Evolutionary conservation across 2,329 filamentous ascomycete genomes (phyloP).

Genomic region (Sporothrix variecibatus): DNA sequence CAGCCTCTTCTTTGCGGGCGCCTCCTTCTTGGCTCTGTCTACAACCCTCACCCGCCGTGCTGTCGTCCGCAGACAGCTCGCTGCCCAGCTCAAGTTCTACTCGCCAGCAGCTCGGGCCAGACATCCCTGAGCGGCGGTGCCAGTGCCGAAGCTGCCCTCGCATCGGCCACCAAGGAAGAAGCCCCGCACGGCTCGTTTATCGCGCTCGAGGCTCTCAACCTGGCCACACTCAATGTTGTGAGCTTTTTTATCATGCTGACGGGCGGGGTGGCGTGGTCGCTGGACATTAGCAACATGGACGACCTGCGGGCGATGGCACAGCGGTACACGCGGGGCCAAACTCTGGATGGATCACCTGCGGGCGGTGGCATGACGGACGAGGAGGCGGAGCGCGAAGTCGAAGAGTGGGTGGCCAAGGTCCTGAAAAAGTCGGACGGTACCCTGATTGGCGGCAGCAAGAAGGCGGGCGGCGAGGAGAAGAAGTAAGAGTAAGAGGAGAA

Average conservation of each 20-base stretch:
- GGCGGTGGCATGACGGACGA: conserved; percentile 41
- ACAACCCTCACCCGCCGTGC: conserved; percentile 71
- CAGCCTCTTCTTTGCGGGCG: conserved; percentile 71
- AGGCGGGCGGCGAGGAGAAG: background rate
- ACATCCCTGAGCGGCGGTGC: conserved; percentile 32
- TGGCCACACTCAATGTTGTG: conserved; percentile 84
- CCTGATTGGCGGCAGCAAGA: conserved; percentile 43
- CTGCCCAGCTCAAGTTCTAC: conserved; percentile 71
- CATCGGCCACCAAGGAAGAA: conserved; percentile 40
- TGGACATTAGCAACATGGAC: conserved; percentile 71
- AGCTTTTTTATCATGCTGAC: conserved; percentile 73
- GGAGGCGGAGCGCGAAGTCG: conserved; percentile 61
- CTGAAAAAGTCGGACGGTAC: conserved; percentile 53
- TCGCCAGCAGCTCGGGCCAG: conserved; percentile 48
- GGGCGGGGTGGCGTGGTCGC: conserved; percentile 73
- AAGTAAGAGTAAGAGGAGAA: background rate
- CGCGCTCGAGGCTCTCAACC: conserved; percentile 77
- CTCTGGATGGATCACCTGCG: conserved; percentile 26
- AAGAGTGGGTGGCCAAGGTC: conserved; percentile 61
- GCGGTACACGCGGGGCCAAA: conserved; percentile 39
- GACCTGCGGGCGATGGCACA: conserved; percentile 62
- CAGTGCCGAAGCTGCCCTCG: background rate
- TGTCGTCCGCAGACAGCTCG: conserved; percentile 62
- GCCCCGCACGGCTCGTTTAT: conserved; percentile 67
- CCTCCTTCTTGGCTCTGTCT: conserved; percentile 73